Evolutionary conservation across 2,329 filamentous ascomycete species (phyloP).

Genomic region (Arthrinium phaeospermum): DNA sequence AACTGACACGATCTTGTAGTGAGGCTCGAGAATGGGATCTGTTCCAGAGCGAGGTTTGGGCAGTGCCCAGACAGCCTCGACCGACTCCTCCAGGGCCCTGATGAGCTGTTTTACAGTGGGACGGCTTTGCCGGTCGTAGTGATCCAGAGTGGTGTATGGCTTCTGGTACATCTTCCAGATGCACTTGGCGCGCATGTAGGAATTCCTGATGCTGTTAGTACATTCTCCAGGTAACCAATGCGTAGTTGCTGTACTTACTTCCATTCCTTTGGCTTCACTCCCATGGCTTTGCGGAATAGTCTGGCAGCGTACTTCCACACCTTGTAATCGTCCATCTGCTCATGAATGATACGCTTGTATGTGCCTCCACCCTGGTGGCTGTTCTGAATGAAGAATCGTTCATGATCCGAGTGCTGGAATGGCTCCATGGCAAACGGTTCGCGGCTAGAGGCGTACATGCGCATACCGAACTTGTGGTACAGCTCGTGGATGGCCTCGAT

Average conservation of each 20-base stretch:
- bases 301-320: conserved; percentile 66
- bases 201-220: conserved; percentile 49
- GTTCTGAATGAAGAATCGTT: conserved; percentile 61
- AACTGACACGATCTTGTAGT: conserved; percentile 87
- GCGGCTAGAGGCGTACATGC: conserved; percentile 65
- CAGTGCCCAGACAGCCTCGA: conserved; percentile 55
- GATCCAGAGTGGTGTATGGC: conserved; percentile 48
- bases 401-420: conserved; percentile 61
- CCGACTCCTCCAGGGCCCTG: conserved; percentile 55
- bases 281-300: conserved; percentile 62
- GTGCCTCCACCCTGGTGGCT: conserved; percentile 54
- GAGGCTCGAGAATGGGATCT: conserved; percentile 86
- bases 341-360: conserved; percentile 57
- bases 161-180: conserved; percentile 69
- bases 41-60: conserved; percentile 62
- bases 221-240: not conserved
- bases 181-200: conserved; percentile 67
- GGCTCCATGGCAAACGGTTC: conserved; percentile 69
- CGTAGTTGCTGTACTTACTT: conserved; percentile 48
- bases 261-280: conserved; percentile 60
- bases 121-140: conserved; percentile 45
- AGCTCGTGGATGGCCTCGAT: conserved; percentile 60
- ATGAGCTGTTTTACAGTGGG: conserved; percentile 51
- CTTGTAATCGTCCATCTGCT: conserved; percentile 64
- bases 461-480: conserved; percentile 66